phyloP scores from a whole-genome alignment of 2,329 filamentous ascomycete species.

The Scopulariopsis brevicaulis region DNA sequence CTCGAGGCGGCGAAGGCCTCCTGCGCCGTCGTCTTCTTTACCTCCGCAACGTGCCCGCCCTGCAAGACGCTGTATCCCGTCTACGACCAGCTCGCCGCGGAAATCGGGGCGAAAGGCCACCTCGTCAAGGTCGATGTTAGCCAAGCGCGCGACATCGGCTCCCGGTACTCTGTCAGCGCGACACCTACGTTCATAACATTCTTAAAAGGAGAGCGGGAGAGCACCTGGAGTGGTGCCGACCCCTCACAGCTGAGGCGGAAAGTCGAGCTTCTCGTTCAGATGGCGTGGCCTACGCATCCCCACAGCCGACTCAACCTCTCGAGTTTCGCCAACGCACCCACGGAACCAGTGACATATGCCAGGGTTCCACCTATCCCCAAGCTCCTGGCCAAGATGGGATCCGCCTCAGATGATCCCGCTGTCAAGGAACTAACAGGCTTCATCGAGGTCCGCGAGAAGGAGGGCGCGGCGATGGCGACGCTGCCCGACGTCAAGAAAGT shows the following conservation, averaged over 20 bases:
- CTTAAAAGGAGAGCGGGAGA: conserved; percentile 60
- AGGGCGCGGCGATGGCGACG: conserved; percentile 51
- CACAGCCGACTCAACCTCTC: conserved; percentile 64
- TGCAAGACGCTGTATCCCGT: conserved; percentile 75
- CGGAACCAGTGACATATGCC: conserved; percentile 58
- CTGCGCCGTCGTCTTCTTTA: conserved; percentile 84
- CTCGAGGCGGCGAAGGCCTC: conserved; percentile 50
- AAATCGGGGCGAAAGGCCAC: conserved; percentile 54
- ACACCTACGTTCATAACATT: conserved; percentile 90
- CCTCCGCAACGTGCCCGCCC: conserved; percentile 73
- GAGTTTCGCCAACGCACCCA: conserved; percentile 50
- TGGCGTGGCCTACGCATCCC: conserved; percentile 64
- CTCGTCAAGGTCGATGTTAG: conserved; percentile 80
- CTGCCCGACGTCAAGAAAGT: conserved; percentile 62
- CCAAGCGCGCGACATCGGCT: conserved; percentile 49
- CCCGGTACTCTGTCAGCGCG: conserved; percentile 55
- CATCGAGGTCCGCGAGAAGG: conserved; percentile 47
- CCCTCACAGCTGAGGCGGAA: conserved; percentile 56
- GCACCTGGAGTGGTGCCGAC: conserved; percentile 73
- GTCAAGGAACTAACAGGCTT: conserved; percentile 59
- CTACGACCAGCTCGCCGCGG: conserved; percentile 69
- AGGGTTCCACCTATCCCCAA: conserved; percentile 79
- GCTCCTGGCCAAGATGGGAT: conserved; percentile 66
- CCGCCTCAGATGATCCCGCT: conserved; percentile 37
- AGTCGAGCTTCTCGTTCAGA: conserved; percentile 61